Evolutionary conservation across 768 basidiomycete genomes (phyloP), one percentile per base, ranked within the genome.

Genomic region (Nidularia pulvinata): DNA sequence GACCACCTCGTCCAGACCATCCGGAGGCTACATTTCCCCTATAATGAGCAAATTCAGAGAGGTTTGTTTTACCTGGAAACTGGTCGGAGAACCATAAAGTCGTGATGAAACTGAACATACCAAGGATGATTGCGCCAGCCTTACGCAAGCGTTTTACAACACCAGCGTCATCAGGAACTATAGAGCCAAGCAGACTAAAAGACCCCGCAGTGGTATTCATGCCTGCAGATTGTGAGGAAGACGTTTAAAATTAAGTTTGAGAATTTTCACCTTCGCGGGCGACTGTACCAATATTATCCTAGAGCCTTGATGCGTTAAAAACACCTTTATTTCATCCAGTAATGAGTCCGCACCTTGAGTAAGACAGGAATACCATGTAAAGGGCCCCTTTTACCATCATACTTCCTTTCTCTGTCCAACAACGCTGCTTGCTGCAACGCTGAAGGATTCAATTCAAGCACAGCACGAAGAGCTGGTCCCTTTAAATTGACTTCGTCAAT

Each of bases 401-500:
- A 54, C 49, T 69, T 70, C 43, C 81, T 68, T 55, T 77, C 83
- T 1, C 51, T 45, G 48, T 85, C 84, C 19, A 84, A 65, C 0
- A 64, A 70, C 1, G 76, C 80, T 10, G 86, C 86, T 57, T 79
- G 73, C 11, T 50, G 59, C 7, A 87, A 68, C 2, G 85, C 84
- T 6, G 72, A 74, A 0, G 80, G 74, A 46, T 83, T 89, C 1
- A 69, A 68, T 52, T 88, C 87, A 11, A 86, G 67, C 4, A 88
- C 75, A 1, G 85, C 85, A 7, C 76, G 80, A 7, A 89, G 66
- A 44, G 66, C 66, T 9, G 84, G 80, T 1, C 85, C 85, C 53
- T 81, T 70, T 14, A 79, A 59, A 59, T 88, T 88, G n/a, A 89
- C 86, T 60, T 88, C 81, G 4, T 86, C 81, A 25, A 88, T 87